Evolutionary conservation across 2,329 filamentous ascomycete genomes (phyloP), one percentile per base, ranked within the genome.

Genomic region (Ophiognomonia clavigignenti-juglandacearum): DNA sequence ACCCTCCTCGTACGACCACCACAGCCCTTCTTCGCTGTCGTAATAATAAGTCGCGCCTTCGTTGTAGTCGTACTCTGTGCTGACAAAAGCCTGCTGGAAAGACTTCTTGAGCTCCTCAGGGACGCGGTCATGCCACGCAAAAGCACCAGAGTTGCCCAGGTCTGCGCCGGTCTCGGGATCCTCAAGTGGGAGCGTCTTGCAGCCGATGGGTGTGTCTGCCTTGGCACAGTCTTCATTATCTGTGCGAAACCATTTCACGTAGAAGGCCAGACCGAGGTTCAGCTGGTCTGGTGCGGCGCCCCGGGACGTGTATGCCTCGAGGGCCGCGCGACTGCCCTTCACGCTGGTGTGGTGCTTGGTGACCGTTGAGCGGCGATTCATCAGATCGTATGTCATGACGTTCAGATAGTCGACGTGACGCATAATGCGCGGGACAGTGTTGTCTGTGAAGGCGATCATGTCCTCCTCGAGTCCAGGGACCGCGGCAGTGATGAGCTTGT

Each of bases 1-100:
- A 0, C 75, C 70, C 0, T 81, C 85, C 51, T 90, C 86, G 70
- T 82, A 89, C 0, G 83, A 83, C 86, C 86, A 90, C 75, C 85
- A 90, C 24, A 83, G 60, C 45, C 74, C 65, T 54, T 78, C 70
- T 4, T 66, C 53, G 1, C 60, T 50, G 57, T 90, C 86, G 72
- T 78, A 86, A 64, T 79, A 88, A 60, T 84, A 88, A 59, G 82
- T 76, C 0, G 83, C 86, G 18, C 84, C 85, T 2, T 67, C 64
- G 2, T 65, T 54, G 2, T 72, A 62, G 53, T 89, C 85, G 24
- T 79, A 80, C 39, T 60, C 59, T 1, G 81, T 82, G 9, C 74
- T 53, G 0, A 64, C 56, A 41, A 70, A 59, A 0, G 86, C 84
- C 13, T 68, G 71, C 14, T 67, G 61, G 59, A 85, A 88, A 0